Evolutionary conservation across 2,329 filamentous ascomycete genomes (phyloP), one percentile per base, ranked within the genome.

Genomic region (Fusarium zealandicum): DNA sequence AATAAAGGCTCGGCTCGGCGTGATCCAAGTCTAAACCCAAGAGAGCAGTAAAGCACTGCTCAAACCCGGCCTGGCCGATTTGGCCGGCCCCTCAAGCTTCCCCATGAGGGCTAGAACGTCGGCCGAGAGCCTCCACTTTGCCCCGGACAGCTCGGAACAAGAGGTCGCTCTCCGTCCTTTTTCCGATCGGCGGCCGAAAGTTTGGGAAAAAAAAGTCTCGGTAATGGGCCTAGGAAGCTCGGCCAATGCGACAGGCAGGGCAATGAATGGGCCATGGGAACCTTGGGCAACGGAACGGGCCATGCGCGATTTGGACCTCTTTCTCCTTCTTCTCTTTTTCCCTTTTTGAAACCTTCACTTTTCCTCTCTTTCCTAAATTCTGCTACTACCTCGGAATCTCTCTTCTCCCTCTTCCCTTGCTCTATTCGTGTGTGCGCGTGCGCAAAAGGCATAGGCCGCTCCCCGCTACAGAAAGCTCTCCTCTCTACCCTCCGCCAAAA

Each of bases 301-400:
- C 40, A 51, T 66, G 65, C 57, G 64, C 59, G 65, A 67, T 68
- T 68, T 67, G 62, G 52, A 51, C 45, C 45, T 55, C 35, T 48
- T 31, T 27, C 28, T 44, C 52, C 20, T 44, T 46, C 51, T 32
- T 49, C 18, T 51, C 47, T 60, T 42, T 46, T 56, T 54, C 39
- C 46, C 52, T 50, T 59, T 48, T 52, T 47, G 57, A 50, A 48
- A 54, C 54, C 54, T 37, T 53, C 37, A 39, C 51, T 55, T 45
- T 20, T 40, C 36, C 17, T 47, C 41, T 45, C 30, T 42, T 32
- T 32, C 13, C 16, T 40, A 12, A 38, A 27, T 17, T n/a, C 13
- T 30, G 17, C n/a, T 16, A 16, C 13, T 31, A 31, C 28, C 13
- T n/a, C 9, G 13, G 13, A 32, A 43, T 43, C 43, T 20, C 35